phyloP scores from a whole-genome alignment of 2,329 filamentous ascomycete species.

The Penicillium occitanis region DNA sequence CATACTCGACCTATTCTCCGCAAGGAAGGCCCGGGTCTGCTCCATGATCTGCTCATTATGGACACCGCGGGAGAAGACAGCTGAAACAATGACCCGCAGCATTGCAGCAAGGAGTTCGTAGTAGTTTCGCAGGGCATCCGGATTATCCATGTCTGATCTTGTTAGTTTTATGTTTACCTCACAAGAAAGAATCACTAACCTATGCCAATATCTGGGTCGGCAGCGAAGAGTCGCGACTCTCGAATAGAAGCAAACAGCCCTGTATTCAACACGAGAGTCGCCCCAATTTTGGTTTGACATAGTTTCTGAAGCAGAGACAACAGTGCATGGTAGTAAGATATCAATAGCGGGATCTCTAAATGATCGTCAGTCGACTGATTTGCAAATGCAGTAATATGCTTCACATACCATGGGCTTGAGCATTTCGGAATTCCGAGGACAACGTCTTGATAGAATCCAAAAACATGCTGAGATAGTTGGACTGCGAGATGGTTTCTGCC shows the following conservation, averaged over 20 bases:
- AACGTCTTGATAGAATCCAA: slow-evolving; percentile 83
- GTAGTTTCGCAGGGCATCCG: slow-evolving; percentile 72
- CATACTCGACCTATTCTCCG: slow-evolving; percentile 78
- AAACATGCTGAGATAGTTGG: slow-evolving; percentile 88
- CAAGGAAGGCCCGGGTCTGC: slow-evolving; percentile 76
- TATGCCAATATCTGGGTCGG: slow-evolving; percentile 88
- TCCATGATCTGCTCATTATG: slow-evolving; percentile 72
- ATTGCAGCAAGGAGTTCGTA: slow-evolving; percentile 80
- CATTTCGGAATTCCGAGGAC: slow-evolving; percentile 67
- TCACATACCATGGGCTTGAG: slow-evolving; percentile 56
- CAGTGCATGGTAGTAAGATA: slow-evolving; percentile 69
- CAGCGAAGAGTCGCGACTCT: slow-evolving; percentile 79
- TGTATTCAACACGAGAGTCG: slow-evolving; percentile 81
- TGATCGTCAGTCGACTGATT: slow-evolving; percentile 6
- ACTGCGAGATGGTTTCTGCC: slow-evolving; percentile 73
- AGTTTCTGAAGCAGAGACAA: slow-evolving; percentile 81
- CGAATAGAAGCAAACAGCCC: slow-evolving; percentile 81
- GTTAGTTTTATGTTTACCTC: slow-evolving; percentile 24
- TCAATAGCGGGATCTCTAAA: slow-evolving; percentile 54
- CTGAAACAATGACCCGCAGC: slow-evolving; percentile 76
- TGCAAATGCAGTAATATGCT: neutral
- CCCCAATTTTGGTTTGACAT: slow-evolving; percentile 79
- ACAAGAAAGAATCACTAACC: slow-evolving; percentile 38
- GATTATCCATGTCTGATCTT: slow-evolving; percentile 61
- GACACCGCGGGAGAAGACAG: slow-evolving; percentile 75